Percentiles rank a stretch among this genome's conserved stretches.
Conservation (phyloP, 2,329 filamentous ascomycete genomes). For the Aspergillus oerlinghausenensis region DNA sequence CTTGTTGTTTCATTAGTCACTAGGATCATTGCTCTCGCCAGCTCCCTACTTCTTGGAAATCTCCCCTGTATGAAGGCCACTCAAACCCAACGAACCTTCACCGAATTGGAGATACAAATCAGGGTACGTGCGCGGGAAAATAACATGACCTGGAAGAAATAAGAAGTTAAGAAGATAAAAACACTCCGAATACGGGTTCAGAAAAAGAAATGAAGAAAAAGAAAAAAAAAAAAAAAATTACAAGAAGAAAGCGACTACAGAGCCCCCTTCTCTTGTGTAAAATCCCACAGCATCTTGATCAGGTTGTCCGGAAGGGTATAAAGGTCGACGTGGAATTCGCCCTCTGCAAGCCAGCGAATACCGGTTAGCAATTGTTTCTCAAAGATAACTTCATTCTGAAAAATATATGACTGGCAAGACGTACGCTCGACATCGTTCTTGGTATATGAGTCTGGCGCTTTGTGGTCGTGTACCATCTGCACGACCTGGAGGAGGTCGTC, state of each 20-base stretch:
- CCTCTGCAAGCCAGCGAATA: slow-evolving; percentile 52
- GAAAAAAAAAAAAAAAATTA: neutral
- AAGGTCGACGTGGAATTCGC: slow-evolving; percentile 96
- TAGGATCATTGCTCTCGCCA: neutral
- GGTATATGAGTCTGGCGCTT: slow-evolving; percentile 88
- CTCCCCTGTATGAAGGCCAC: neutral
- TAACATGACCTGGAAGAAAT: slow-evolving; percentile 1
- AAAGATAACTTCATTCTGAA: neutral
- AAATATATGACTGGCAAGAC: slow-evolving; percentile 31
- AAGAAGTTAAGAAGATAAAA: neutral
- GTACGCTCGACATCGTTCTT: slow-evolving; percentile 94
- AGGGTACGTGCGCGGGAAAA: neutral
- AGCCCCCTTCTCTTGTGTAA: slow-evolving; percentile 50
- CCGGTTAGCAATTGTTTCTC: slow-evolving; percentile 26
- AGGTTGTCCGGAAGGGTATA: slow-evolving; percentile 91
- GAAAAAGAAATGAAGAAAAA: neutral
- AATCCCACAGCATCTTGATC: slow-evolving; percentile 94
- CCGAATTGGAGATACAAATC: neutral
- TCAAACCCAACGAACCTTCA: neutral
- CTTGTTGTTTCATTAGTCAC: neutral
- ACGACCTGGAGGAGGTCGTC: slow-evolving; percentile 93
- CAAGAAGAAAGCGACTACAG: slow-evolving; percentile 19
- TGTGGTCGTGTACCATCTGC: slow-evolving; percentile 97
- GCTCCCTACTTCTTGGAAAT: neutral
- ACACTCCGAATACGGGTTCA: neutral